Percentiles rank a stretch among this genome's conserved stretches.
Conservation (phyloP, 2,329 filamentous ascomycete genomes). For the Lachnellula hyalina region DNA sequence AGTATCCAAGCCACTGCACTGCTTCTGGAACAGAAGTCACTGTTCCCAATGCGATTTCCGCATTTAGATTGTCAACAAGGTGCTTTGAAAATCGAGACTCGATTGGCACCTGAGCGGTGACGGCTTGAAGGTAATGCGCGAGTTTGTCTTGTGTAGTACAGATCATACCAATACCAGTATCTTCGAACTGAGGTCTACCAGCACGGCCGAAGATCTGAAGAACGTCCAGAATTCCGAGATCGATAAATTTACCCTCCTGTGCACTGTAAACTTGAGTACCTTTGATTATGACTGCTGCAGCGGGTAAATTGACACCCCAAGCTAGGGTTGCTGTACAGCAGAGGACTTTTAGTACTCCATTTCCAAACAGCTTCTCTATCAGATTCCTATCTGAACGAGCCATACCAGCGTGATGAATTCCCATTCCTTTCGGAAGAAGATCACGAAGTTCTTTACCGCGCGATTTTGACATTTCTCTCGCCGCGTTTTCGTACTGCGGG, state of each 20-base stretch:
- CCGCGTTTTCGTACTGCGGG: conserved; percentile 72
- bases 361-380: conserved; percentile 86
- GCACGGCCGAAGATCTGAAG: conserved; percentile 98
- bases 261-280: conserved; percentile 96
- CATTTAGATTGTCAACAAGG: conserved; percentile 93
- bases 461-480: conserved; percentile 79
- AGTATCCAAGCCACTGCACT: conserved; percentile 96
- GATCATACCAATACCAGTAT: conserved; percentile 96
- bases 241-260: conserved; percentile 93
- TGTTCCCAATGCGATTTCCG: conserved; percentile 87
- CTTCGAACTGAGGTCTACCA: conserved; percentile 94
- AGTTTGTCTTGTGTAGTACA: conserved; percentile 94
- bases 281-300: conserved; percentile 95
- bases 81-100: conserved; percentile 95
- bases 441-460: conserved; percentile 85
- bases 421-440: conserved; percentile 82
- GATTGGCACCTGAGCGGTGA: conserved; percentile 94
- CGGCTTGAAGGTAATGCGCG: conserved; percentile 82
- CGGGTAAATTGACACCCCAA: conserved; percentile 98
- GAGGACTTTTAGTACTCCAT: conserved; percentile 92
- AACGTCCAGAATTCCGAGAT: conserved; percentile 93
- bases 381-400: conserved; percentile 87
- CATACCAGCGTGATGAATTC: conserved; percentile 97
- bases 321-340: conserved; percentile 97
- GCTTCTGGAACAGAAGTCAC: conserved; percentile 92